These are phyloP conservation scores for Paspalum vaginatum DNA, from an alignment of 176 grass and related monocot species.

Conservation along the genomic window DNA sequence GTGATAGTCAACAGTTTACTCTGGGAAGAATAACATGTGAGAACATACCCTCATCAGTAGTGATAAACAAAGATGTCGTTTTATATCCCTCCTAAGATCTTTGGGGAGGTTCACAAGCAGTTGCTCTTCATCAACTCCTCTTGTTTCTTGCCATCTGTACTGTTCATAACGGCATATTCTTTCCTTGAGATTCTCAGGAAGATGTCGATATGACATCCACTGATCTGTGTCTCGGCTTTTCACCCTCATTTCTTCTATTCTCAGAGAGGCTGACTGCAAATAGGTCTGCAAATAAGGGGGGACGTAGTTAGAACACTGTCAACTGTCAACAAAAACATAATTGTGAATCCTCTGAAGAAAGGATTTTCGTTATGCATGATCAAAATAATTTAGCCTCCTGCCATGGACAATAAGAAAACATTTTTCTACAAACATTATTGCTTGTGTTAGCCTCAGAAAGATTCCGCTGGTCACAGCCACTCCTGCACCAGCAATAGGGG, in stretches of 20 bases:
- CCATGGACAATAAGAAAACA: not conserved
- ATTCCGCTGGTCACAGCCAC: not conserved
- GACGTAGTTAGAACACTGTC: constrained; percentile 7
- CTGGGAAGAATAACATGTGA: not conserved
- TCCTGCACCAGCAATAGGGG: not conserved
- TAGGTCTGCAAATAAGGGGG: constrained; percentile 54
- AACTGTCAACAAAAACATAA: not conserved
- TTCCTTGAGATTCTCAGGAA: constrained; percentile 87
- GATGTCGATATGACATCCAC: constrained; percentile 82
- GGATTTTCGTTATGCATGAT: not conserved
- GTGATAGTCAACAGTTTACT: constrained; percentile 7
- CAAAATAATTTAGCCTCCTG: not conserved
- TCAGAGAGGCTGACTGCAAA: constrained; percentile 66
- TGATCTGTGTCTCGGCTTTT: constrained; percentile 81
- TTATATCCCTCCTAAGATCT: constrained; percentile 88
- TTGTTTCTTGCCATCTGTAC: constrained; percentile 94
- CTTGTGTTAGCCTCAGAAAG: not conserved
- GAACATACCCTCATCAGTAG: constrained; percentile 83
- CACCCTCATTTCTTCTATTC: constrained; percentile 87
- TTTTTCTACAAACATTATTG: not conserved
- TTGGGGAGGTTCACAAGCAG: constrained; percentile 85
- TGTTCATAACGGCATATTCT: constrained; percentile 81
- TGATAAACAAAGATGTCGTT: constrained; percentile 82
- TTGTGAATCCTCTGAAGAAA: not conserved
- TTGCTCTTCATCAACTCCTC: constrained; percentile 82